phyloP scores from a whole-genome alignment of 2,329 filamentous ascomycete genomes.

The Diplodia intermedia region DNA sequence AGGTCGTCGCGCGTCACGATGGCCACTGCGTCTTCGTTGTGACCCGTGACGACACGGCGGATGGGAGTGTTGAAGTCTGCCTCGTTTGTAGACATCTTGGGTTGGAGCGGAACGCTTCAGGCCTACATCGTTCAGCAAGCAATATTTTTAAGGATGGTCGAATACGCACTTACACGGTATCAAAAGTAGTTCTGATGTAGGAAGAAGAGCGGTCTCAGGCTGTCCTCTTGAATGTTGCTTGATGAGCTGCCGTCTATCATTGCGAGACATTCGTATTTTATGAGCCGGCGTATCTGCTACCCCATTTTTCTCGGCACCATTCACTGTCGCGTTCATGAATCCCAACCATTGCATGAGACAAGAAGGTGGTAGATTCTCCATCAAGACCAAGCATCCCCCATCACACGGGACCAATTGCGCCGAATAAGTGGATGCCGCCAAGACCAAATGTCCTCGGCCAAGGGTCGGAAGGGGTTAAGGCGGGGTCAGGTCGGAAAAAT shows the following conservation, averaged over 20 bases:
- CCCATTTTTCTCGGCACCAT: neutral
- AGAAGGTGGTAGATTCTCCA: slow-evolving; percentile 1
- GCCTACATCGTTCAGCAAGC: neutral
- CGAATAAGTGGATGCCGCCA: slow-evolving; percentile 11
- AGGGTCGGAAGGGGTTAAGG: neutral
- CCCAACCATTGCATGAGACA: neutral
- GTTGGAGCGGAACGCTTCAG: neutral
- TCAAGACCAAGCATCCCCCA: neutral
- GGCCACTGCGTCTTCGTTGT: neutral
- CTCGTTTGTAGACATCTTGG: slow-evolving; percentile 17
- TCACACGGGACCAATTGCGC: slow-evolving; percentile 13
- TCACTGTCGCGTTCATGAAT: neutral
- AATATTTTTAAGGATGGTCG: neutral
- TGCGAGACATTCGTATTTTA: neutral
- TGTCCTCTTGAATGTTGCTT: neutral
- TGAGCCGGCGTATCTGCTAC: neutral
- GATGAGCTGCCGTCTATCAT: neutral
- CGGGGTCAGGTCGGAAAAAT: slow-evolving; percentile 12
- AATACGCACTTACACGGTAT: neutral
- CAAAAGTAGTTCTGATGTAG: neutral
- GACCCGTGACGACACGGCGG: slow-evolving; percentile 15
- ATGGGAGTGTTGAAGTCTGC: slow-evolving; percentile 16
- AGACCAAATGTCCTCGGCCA: slow-evolving; percentile 3
- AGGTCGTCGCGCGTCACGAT: slow-evolving; percentile 3
- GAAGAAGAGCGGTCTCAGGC: neutral